These are phyloP conservation scores for Gracilaria gracilis DNA, from an alignment of 23 red algal genomes.

Conservation along the genomic window DNA sequence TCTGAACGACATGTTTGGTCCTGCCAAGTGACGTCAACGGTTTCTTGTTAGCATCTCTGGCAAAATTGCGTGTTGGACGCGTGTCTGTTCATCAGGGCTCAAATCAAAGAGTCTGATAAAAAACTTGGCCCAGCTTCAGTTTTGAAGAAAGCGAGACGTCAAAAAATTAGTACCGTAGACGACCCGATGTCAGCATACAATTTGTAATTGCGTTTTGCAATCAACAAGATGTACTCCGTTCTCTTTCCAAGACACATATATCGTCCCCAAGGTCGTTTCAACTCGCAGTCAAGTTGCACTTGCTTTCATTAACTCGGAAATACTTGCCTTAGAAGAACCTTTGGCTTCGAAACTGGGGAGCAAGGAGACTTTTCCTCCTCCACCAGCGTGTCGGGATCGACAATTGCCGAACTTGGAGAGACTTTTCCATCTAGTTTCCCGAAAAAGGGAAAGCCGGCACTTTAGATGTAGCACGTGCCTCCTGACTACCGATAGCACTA, in stretches of 20 bases:
- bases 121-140: neutral
- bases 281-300: neutral
- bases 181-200: neutral
- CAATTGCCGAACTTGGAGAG: no score
- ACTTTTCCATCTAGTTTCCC: no score
- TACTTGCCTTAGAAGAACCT: neutral
- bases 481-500: no score
- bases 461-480: no score
- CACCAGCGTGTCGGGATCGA: no score
- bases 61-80: neutral
- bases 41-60: conserved; percentile 13
- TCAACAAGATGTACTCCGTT: neutral
- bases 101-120: neutral
- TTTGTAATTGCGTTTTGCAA: neutral
- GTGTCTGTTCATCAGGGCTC: neutral
- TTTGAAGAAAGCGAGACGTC: neutral
- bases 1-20: neutral
- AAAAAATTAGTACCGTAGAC: neutral
- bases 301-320: neutral
- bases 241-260: neutral
- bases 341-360: no score
- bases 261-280: neutral
- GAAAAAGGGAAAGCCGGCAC: no score
- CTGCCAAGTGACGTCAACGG: neutral
- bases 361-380: no score